Base-by-base conservation (phyloP, 768 basidiomycete species). In the Rhizopogon vulgaris region DNA sequence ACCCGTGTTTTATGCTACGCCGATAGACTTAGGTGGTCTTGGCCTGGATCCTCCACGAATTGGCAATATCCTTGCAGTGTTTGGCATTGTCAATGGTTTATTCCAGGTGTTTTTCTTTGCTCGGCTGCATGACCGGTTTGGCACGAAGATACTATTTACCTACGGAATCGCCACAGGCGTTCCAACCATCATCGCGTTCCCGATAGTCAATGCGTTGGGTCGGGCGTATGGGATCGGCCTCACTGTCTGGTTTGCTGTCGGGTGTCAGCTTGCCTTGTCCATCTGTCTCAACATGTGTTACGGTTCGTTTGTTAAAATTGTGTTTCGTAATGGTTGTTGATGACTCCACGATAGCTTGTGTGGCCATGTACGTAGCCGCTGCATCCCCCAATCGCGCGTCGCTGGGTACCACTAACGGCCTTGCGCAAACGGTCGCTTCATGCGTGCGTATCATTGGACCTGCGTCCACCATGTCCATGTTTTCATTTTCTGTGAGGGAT, bases 401-500 rank as follows among this genome's bases (percentile, higher is more conserved):
- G 5, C 73, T 88, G 17, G 87, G 87, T 36, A 75, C 84, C 10
- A 82, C 81, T 18, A 86, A 87, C 57, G 87, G 87, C n/a, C 59
- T 64, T 15, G 60, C 60, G 39, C 68, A 67, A 54, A 63, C 60
- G 36, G 58, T 59, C 9, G 68, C 63, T 22, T 62, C 70, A 6
- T n/a, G 62, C 15, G 58, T 57, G 17, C 64, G 69, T 28, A 69
- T 70, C 6, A 15, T 73, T 41, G 71, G 67, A 10, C 71, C 71
- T 34, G 67, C 65, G 3, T 46, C 55, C 4, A 57, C 63, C 10
- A 60, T 68, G 14, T 70, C 69, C 14, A 28, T 73, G 45, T 72
- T 73, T 49, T 71, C 73, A 11, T 60, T 71, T 30, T 69, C 73
- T 4, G 5, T 34, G 45, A 34, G 22, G 14, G 18, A 72, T 7